Base-by-base conservation (phyloP, 371 early-diverging fungal genomes). In the Fennellomyces sp. region DNA sequence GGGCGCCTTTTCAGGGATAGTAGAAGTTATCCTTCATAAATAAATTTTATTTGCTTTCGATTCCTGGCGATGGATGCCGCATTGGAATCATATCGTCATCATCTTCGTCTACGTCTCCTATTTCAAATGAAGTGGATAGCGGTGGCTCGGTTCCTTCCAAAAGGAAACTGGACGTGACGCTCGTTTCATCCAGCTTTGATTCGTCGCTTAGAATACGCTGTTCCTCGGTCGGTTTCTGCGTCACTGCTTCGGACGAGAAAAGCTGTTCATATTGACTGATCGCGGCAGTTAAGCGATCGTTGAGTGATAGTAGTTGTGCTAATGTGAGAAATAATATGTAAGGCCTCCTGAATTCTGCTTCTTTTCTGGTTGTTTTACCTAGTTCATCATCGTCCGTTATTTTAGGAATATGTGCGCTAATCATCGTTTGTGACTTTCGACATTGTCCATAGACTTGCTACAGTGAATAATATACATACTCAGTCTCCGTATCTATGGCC, bases 61-160 rank as follows among this genome's bases (percentile, higher is more conserved):
- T 45, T 17, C 45, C 45, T 21, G 48, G 30, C 42, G 60, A 45
- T 28, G 42, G 60, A 33, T 60, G 56, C 11, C 42, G 45, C 1
- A 42, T 5, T 26, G 65, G 65, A 17, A 60, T 47, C 27, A 62
- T 30, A 17, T 64, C 66, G 45, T 70, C 70, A 5, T 80, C 78
- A 23, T 72, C 73, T 3, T 82, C 85, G 33, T 85, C 86, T 13
- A 76, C 81, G 52, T 83, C 83, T 7, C 80, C 82, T 30, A 85
- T 68, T 57, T 78, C 75, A 64, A 85, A 83, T 0, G 85, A 73
- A 6, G 66, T 58, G 2, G 53, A 31, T 12, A 48, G 28, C 1
- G 63, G 61, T 29, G 58, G 39, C 28, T 60, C 58, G n/a, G 60
- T 55, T 36, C 42, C 33, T 30, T 38, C n/a, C 56, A 61, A 10